Base-by-base conservation (phyloP, 371 early-diverging fungal species). In the Mortierella sp. region DNA sequence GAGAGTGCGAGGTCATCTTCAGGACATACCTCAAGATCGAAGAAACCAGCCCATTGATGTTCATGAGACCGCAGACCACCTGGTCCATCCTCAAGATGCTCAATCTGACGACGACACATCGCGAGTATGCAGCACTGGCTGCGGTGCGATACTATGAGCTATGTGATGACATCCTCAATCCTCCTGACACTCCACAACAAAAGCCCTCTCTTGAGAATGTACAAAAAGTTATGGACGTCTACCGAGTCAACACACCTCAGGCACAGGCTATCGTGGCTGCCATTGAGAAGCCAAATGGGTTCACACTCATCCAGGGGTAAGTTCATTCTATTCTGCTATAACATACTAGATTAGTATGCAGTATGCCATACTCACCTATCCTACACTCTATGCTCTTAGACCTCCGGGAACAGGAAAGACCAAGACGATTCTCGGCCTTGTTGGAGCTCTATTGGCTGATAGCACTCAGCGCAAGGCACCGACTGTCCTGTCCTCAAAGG, bases 391-490 rank as follows among this genome's bases (percentile, higher is more conserved):
- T 21, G 34, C 43, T 49, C 39, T 39, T 58, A 88, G 90, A 14
- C 95, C 96, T 44, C 95, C 97, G 24, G 96, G 95, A 28, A 93
- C 94, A 55, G 92, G 92, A 46, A 98, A 98, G 80, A 96, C 98
- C 1, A 94, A 94, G 73, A 96, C 96, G 0, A 95, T 96, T 79
- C 79, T 96, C 27, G 92, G 91, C 0, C 78, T 97, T 14, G 83
- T 95, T 29, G 93, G 92, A 0, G 86, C 92, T 2, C 73, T 95
- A 2, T 67, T 94, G 9, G 79, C 83, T n/a, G 79, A 85, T 27
- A 79, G 81, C 22, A 31, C 65, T 45, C 60, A 19, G 17, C 46
- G 50, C 21, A 24, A 55, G 22, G 73, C 71, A 29, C 65, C 71
- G 0, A 25, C 58, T n/a, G 56, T 57, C 16, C 71, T 29, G n/a